phyloP scores from a whole-genome alignment of 768 basidiomycete genomes.

The Sarcomyxa edulis region DNA sequence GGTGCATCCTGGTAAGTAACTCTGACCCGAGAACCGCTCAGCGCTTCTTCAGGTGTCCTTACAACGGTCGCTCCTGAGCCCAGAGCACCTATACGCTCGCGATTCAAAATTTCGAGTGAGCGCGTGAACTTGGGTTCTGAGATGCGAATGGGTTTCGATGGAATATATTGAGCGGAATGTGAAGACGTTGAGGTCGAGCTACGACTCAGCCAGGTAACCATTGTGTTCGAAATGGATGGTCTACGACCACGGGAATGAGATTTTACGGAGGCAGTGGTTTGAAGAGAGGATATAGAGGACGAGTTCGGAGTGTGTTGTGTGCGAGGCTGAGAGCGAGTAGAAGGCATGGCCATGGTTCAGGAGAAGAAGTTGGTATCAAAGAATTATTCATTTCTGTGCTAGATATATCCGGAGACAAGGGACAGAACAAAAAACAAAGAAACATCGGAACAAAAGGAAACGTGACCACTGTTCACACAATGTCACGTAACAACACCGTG shows the following conservation, averaged over 20 bases:
- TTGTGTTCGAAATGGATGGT: conserved; percentile 38
- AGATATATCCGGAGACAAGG: no score
- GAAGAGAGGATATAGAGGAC: conserved; percentile 16
- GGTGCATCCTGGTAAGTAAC: conserved; percentile 25
- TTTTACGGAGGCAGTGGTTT: conserved; percentile 18
- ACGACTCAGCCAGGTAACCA: conserved; percentile 51
- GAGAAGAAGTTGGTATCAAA: conserved; percentile 2
- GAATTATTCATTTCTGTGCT: no score
- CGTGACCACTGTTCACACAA: no score
- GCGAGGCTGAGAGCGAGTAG: conserved; percentile 5
- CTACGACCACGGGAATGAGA: conserved; percentile 21
- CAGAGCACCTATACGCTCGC: conserved; percentile 42
- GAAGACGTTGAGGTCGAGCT: conserved; percentile 23
- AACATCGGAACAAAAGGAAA: no score
- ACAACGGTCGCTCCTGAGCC: conserved; percentile 76
- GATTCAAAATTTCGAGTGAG: conserved; percentile 31
- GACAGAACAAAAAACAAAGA: no score
- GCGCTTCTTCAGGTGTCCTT: conserved; percentile 75
- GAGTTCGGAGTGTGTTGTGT: conserved; percentile 1
- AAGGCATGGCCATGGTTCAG: neutral
- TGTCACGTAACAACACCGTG: no score
- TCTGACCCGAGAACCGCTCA: conserved; percentile 44
- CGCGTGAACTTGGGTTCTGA: conserved; percentile 41
- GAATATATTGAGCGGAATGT: conserved; percentile 19
- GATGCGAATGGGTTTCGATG: conserved; percentile 31